phyloP scores from a whole-genome alignment of 805 yeast genomes.

The Cyberlindnera subsufficiens region DNA sequence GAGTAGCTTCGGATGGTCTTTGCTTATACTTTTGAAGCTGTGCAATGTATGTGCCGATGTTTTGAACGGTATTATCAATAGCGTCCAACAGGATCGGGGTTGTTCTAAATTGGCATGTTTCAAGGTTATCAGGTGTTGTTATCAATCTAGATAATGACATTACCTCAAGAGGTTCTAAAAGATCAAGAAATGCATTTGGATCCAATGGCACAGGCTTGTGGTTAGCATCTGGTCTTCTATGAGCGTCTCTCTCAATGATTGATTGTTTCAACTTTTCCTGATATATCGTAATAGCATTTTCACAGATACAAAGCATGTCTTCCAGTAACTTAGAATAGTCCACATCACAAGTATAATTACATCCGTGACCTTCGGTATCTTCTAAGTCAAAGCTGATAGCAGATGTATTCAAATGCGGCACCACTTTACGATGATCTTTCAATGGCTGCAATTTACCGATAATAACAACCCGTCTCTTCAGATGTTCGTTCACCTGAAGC shows the following conservation, averaged over 20 bases:
- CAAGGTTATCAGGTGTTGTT: slow-evolving; percentile 20
- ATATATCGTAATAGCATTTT: slow-evolving; percentile 25
- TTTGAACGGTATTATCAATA: slow-evolving; percentile 19
- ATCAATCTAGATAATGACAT: slow-evolving; percentile 30
- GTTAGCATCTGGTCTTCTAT: slow-evolving; percentile 25
- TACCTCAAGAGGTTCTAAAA: slow-evolving; percentile 28
- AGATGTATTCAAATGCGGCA: slow-evolving; percentile 6
- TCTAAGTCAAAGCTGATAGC: slow-evolving; percentile 19
- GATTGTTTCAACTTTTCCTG: slow-evolving; percentile 26
- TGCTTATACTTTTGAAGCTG: slow-evolving; percentile 23
- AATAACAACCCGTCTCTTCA: slow-evolving; percentile 9
- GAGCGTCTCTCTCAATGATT: slow-evolving; percentile 25
- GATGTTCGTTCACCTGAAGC: slow-evolving; percentile 9
- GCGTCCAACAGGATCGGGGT: slow-evolving; percentile 21
- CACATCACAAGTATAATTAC: slow-evolving; percentile 2
- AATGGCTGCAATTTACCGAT: slow-evolving; percentile 3
- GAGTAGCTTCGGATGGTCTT: slow-evolving; percentile 12
- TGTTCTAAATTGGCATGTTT: slow-evolving; percentile 23
- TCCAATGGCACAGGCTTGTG: slow-evolving; percentile 25
- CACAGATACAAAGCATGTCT: slow-evolving; percentile 14
- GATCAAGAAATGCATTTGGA: slow-evolving; percentile 24
- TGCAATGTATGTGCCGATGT: slow-evolving; percentile 17
- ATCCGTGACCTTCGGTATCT: slow-evolving; percentile 14
- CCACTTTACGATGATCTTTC: slow-evolving; percentile 5
- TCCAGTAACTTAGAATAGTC: slow-evolving; percentile 7